Base-by-base conservation (phyloP, 208 protist genomes). In the Jaenimonas drosophilae region DNA sequence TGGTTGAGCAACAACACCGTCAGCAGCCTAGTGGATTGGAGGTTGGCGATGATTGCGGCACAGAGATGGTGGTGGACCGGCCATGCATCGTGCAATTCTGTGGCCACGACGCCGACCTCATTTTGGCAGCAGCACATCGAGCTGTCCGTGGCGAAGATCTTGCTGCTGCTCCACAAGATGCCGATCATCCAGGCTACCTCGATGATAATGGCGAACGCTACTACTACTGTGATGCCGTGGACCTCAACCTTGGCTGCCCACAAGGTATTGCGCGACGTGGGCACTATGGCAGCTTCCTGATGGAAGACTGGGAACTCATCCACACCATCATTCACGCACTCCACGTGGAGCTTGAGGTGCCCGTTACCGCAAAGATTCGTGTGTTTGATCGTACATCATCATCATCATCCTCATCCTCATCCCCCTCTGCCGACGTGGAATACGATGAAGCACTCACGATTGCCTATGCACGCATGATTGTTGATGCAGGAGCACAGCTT, bases 311-410 rank as follows among this genome's bases (percentile, higher is more conserved):
- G 76, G 67, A 84, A 0, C 19, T 64, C 17, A 53, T 95, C 14
- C 81, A 89, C 63, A 76, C 62, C 20, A 77, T 94, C n/a, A 65
- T 95, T 11, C 74, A 84, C 57, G 75, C 66, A 4, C 57, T 95
- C 12, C 57, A 77, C 16, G 72, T 87, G n/a, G 76, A 94, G 50
- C 70, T 95, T 28, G 51, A 58, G 49, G 72, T 96, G 33, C 90
- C 92, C 6, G 87, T 96, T 19, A 96, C 90, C 26, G 82, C 58
- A 25, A 97, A 97, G 33, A 94, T 96, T 37, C 70, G 90, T n/a
- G 66, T 96, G 1, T 95, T 94, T 55, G 68, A 83, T 45, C 25
- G 23, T 23, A 25, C 25, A 56, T 63, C 29, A 26, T 4, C 30
- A 3, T 1, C 46, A 12, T 7, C 20, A 7, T n/a, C 19, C 7